Base-by-base conservation (phyloP, 768 basidiomycete genomes). In the Tephrocybe sp. region DNA sequence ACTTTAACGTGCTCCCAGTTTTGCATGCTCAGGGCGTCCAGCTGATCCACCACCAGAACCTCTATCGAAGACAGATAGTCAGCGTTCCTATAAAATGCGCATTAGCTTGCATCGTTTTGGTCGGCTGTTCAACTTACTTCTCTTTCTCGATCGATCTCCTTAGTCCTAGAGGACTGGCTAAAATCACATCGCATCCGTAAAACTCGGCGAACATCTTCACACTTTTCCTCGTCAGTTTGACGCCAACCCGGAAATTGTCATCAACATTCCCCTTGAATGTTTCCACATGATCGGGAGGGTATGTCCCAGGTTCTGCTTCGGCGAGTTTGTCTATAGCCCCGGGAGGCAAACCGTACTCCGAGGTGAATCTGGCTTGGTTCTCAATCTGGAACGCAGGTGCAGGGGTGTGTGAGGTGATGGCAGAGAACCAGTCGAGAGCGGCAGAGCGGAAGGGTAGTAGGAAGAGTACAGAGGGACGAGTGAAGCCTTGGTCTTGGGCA, bases 1-100 rank as follows among this genome's bases (percentile, higher is more conserved):
- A 92, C 95, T 77, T 97, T 91, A 16, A 95, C 79, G 61, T 98
- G 97, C 31, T 98, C 94, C 97, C 97, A 99, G 60, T 99, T 99
- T 71, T 98, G 97, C 97, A 98, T 98, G 3, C 83, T 79, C 59
- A 98, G 78, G 3, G 87, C 87, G 65, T 98, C 93, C 74, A 92
- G 75, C 61, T 97, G 94, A 65, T 98, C 97, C 13, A 92, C 76
- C n/a, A 98, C 70, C 18, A 93, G 69, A 5, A 98, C 69, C 63
- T 99, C 97, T 47, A 99, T 89, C 2, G 93, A 96, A 9, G 91
- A 91, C 44, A 99, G 73, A 64, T 96, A 93, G 68, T 99, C 97
- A 9, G 83, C 84, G 58, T 78, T 89, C 63, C 92, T 92, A 44
- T 7, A 1, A 19, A 8, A n/a, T n/a, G n/a, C n/a, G n/a, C n/a